Conservation (phyloP, 208 protist species). For the Crithidia brevicula region DNA sequence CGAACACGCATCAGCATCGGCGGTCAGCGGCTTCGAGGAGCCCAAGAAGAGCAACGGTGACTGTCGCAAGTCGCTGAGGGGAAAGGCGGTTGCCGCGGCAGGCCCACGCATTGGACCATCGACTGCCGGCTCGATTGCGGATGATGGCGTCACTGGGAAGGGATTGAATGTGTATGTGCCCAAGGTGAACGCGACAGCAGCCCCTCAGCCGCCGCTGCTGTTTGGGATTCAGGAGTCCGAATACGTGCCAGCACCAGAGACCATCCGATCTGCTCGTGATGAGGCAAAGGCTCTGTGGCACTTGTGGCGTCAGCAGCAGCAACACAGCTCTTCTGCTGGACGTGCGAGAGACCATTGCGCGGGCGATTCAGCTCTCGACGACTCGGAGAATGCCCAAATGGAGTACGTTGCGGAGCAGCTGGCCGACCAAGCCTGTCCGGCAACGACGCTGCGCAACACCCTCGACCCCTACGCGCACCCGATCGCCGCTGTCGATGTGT, state of each 20-base stretch:
- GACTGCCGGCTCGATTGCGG: neutral
- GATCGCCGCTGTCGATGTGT: constrained; percentile 57
- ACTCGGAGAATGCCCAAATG: constrained; percentile 10
- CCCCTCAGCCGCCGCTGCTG: constrained; percentile 18
- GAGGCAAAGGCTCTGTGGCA: constrained; percentile 23
- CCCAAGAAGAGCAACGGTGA: too few species aligned
- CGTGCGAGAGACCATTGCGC: neutral
- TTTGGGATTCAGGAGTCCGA: constrained; percentile 33
- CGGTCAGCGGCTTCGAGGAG: too few species aligned
- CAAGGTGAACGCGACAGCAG: constrained; percentile 1
- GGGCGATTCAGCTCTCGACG: neutral
- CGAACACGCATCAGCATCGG: neutral
- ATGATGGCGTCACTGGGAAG: neutral
- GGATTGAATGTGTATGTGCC: constrained; percentile 10
- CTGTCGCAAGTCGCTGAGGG: too few species aligned
- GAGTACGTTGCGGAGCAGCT: constrained; percentile 16
- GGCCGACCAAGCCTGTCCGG: constrained; percentile 11
- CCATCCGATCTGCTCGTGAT: constrained; percentile 18
- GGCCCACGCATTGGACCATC: too few species aligned
- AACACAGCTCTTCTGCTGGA: neutral
- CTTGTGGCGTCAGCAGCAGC: constrained; percentile 20
- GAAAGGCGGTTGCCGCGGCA: too few species aligned
- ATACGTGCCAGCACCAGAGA: constrained; percentile 36
- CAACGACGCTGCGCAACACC: constrained; percentile 31
- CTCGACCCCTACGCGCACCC: constrained; percentile 27